These are phyloP conservation scores for Sarocladium brachiariae DNA, from an alignment of 2,329 filamentous ascomycete species.

Conservation along the genomic window DNA sequence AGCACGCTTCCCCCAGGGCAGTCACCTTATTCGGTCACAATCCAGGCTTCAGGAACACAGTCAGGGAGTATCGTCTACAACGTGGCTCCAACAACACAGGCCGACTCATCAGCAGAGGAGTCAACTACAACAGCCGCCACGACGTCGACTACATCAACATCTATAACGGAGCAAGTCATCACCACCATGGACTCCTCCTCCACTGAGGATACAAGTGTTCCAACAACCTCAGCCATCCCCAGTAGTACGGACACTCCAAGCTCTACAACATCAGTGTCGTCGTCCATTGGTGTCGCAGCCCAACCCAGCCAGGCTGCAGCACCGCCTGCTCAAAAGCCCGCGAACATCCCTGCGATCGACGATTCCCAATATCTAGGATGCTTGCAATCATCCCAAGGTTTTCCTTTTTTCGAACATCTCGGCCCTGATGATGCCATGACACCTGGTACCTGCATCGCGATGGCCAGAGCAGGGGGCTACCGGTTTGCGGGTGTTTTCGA, in stretches of 20 bases:
- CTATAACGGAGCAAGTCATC: background rate
- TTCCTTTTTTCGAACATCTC: background rate
- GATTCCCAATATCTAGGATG: background rate
- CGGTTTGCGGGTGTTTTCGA: background rate
- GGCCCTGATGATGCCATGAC: background rate
- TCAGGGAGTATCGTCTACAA: background rate
- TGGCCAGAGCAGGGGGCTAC: background rate
- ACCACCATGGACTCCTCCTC: background rate
- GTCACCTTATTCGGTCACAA: background rate
- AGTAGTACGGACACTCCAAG: too few relatives aligned
- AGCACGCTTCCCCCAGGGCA: background rate
- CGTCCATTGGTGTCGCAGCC: background rate
- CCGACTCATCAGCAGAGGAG: too few relatives aligned
- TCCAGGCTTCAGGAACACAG: background rate
- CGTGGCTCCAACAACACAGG: background rate
- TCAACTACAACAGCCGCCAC: background rate
- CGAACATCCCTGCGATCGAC: background rate
- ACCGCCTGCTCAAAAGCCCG: background rate
- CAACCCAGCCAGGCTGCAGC: background rate
- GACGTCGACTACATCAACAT: background rate
- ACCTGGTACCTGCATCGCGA: background rate
- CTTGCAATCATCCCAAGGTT: background rate
- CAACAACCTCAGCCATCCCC: too few relatives aligned
- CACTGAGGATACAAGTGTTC: background rate
- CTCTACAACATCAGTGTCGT: background rate